Percentiles rank a stretch among this genome's conserved stretches.
These are phyloP conservation scores for Flaveria robusta DNA, from an alignment of 129 eudicot genomes.

Conservation along the genomic window DNA sequence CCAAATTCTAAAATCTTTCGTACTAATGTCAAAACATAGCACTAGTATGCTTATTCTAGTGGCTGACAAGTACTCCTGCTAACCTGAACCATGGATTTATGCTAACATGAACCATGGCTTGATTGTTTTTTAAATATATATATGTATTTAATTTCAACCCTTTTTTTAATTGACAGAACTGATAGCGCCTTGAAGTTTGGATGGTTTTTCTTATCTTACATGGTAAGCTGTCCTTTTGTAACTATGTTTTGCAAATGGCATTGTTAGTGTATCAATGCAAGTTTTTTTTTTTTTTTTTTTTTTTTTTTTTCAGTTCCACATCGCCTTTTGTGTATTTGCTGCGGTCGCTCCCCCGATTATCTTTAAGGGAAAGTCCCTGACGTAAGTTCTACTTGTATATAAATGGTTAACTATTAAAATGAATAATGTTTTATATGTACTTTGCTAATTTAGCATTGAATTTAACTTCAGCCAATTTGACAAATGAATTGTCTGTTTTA, in stretches of 20 bases:
- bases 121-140: background rate
- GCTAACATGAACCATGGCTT: background rate
- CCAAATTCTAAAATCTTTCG: background rate
- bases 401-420: background rate
- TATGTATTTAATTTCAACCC: background rate
- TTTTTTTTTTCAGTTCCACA: conserved; percentile 64
- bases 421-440: background rate
- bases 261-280: background rate
- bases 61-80: background rate
- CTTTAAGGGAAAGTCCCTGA: conserved; percentile 82
- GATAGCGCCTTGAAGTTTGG: conserved; percentile 89
- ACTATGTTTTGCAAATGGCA: background rate
- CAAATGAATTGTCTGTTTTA: background rate
- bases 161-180: conserved; percentile 54
- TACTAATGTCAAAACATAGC: background rate
- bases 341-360: conserved; percentile 92
- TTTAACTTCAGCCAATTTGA: background rate
- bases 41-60: conserved; percentile 5
- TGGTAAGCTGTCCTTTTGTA: conserved; percentile 43
- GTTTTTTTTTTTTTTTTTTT: conserved; percentile 4
- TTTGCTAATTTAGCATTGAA: background rate
- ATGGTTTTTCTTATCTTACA: conserved; percentile 88
- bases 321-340: conserved; percentile 79
- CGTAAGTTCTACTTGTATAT: conserved; percentile 48
- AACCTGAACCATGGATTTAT: background rate